phyloP scores from a whole-genome alignment of 352 stramenopile genomes.

The Pythium apleroticum region DNA sequence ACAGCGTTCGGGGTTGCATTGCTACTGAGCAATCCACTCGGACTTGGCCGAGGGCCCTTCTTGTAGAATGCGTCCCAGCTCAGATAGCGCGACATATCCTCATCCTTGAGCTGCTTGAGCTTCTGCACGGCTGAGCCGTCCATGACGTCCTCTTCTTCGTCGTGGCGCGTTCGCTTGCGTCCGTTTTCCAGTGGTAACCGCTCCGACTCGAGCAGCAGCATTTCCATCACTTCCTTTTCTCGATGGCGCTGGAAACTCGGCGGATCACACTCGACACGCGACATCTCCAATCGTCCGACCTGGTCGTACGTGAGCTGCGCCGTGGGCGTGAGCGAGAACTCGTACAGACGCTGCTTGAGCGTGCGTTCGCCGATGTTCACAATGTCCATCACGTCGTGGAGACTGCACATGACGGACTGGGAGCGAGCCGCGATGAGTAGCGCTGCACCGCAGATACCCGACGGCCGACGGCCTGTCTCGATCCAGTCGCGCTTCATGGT shows the following conservation, averaged over 20 bases:
- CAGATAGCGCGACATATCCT: conserved; percentile 76
- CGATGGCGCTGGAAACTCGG: conserved; percentile 87
- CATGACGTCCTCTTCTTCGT: conserved; percentile 38
- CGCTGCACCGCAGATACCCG: conserved; percentile 96
- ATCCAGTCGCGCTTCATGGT: conserved; percentile 99
- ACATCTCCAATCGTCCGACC: conserved; percentile 91
- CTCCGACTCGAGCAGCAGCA: conserved; percentile 84
- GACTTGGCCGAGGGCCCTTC: conserved; percentile 34
- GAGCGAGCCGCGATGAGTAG: conserved; percentile 96
- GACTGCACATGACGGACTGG: conserved; percentile 91
- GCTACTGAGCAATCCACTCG: conserved; percentile 36
- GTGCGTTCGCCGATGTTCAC: conserved; percentile 97
- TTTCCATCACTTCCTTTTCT: conserved; percentile 90
- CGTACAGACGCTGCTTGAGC: conserved; percentile 94
- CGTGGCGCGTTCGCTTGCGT: conserved; percentile 30
- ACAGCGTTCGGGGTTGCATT: neutral
- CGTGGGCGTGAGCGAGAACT: conserved; percentile 96
- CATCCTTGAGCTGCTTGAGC: conserved; percentile 65
- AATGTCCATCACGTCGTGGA: conserved; percentile 89
- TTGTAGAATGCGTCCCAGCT: conserved; percentile 66
- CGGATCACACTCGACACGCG: conserved; percentile 85
- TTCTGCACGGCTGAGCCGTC: conserved; percentile 46
- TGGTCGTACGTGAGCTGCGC: conserved; percentile 95
- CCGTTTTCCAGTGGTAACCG: conserved; percentile 55
- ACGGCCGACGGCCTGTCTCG: conserved; percentile 94